Percentiles rank a stretch among this genome's conserved stretches.
phyloP scores from a whole-genome alignment of 768 basidiomycete species.

The Dioszegia crocea region DNA sequence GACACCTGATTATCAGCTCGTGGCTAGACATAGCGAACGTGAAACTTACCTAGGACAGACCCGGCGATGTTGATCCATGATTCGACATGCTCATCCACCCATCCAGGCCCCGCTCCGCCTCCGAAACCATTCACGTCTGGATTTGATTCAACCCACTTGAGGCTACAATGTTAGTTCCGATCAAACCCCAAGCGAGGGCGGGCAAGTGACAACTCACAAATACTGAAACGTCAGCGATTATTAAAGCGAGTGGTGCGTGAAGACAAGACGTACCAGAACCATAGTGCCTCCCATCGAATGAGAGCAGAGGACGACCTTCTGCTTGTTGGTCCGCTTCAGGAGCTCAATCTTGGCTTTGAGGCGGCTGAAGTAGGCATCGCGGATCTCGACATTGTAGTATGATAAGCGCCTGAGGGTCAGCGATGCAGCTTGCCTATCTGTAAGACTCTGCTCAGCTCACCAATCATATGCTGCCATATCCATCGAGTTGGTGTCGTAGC shows the following conservation, averaged over 20 bases:
- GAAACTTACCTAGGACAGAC: slow-evolving; percentile 70
- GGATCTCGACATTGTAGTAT: slow-evolving; percentile 80
- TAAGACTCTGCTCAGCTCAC: slow-evolving; percentile 51
- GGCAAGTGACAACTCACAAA: slow-evolving; percentile 61
- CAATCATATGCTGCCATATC: slow-evolving; percentile 68
- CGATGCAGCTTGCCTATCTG: background rate
- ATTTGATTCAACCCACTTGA: slow-evolving; percentile 91
- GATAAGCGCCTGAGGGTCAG: slow-evolving; percentile 34
- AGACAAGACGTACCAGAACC: slow-evolving; percentile 25
- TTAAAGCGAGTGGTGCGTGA: background rate
- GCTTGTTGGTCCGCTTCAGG: slow-evolving; percentile 65
- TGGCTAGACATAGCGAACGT: background rate
- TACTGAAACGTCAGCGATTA: slow-evolving; percentile 56
- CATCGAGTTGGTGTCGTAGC: slow-evolving; percentile 65
- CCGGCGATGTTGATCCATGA: slow-evolving; percentile 79
- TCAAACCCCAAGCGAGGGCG: background rate
- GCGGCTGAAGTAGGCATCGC: slow-evolving; percentile 50
- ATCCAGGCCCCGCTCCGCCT: slow-evolving; percentile 65
- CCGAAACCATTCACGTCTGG: slow-evolving; percentile 61
- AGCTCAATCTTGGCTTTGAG: slow-evolving; percentile 77
- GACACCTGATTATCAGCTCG: slow-evolving; percentile 23
- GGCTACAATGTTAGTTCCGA: slow-evolving; percentile 52
- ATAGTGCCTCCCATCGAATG: slow-evolving; percentile 55
- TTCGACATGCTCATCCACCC: slow-evolving; percentile 92
- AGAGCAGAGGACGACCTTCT: slow-evolving; percentile 67